phyloP scores from a whole-genome alignment of 345 rosid genomes.

The Stellera chamaejasme region DNA sequence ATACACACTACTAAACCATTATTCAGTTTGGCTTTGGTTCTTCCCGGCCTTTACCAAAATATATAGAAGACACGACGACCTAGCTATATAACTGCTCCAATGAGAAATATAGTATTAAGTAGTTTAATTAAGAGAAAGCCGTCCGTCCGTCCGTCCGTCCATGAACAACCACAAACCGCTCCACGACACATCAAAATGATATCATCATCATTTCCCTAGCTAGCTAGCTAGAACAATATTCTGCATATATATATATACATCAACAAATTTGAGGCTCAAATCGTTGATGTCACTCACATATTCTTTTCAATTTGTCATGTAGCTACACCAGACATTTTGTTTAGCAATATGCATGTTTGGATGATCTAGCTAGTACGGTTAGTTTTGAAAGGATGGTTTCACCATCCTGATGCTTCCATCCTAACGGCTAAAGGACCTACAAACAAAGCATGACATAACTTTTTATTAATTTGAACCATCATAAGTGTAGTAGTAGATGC shows the following conservation, averaged over 20 bases:
- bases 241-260: neutral
- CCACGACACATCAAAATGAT: neutral
- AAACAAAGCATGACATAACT: constrained; percentile 7
- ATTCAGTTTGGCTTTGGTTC: too few species aligned
- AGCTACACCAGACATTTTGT: constrained; percentile 4
- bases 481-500: constrained; percentile 1
- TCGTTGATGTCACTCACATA: constrained; percentile 20
- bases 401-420: constrained; percentile 18
- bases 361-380: constrained; percentile 6
- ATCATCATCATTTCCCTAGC: constrained; percentile 5
- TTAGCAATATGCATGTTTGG: neutral
- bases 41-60: too few species aligned
- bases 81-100: too few species aligned
- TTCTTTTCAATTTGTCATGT: constrained; percentile 17
- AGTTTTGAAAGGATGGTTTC: constrained; percentile 11
- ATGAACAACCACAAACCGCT: constrained; percentile 14
- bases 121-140: constrained; percentile 6
- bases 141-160: too few species aligned
- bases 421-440: neutral
- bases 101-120: constrained; percentile 4
- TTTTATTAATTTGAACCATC: constrained; percentile 7
- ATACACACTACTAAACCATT: too few species aligned
- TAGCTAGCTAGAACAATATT: too few species aligned
- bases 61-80: too few species aligned
- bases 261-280: constrained; percentile 8